These are phyloP conservation scores for Triticum monococcum DNA, from an alignment of 176 grass and related monocot species.

Conservation along the genomic window DNA sequence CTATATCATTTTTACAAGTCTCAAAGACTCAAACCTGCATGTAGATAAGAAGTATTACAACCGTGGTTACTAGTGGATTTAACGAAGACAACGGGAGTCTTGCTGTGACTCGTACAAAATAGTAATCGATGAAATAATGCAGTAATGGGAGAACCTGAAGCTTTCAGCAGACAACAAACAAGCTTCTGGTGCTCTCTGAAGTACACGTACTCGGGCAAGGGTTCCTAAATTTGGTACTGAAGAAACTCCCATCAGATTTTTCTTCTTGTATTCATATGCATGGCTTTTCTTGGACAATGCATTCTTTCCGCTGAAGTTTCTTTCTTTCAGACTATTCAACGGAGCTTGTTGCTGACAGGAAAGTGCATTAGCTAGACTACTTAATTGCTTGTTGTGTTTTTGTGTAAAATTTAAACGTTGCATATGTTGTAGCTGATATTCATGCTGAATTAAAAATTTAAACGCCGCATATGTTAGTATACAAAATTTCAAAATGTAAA, in stretches of 20 bases:
- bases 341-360: background rate
- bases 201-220: background rate
- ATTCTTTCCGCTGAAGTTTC: background rate
- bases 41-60: background rate
- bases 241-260: background rate
- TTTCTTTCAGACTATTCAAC: background rate
- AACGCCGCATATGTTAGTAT: background rate
- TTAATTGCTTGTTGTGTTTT: background rate
- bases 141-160: background rate
- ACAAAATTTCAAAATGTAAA: background rate
- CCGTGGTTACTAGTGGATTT: background rate
- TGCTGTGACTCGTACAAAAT: background rate
- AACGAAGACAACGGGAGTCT: background rate
- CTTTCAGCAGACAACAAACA: background rate
- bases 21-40: background rate
- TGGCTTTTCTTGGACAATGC: background rate
- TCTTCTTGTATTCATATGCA: conserved; percentile 1
- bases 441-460: background rate
- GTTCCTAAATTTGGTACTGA: background rate
- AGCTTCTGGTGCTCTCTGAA: background rate
- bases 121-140: background rate
- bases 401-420: background rate
- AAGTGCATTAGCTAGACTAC: background rate
- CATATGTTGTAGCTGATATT: background rate
- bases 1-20: background rate